Evolutionary conservation across 306 rosid species (phyloP).

Genomic region (Sesbania bispinosa): DNA sequence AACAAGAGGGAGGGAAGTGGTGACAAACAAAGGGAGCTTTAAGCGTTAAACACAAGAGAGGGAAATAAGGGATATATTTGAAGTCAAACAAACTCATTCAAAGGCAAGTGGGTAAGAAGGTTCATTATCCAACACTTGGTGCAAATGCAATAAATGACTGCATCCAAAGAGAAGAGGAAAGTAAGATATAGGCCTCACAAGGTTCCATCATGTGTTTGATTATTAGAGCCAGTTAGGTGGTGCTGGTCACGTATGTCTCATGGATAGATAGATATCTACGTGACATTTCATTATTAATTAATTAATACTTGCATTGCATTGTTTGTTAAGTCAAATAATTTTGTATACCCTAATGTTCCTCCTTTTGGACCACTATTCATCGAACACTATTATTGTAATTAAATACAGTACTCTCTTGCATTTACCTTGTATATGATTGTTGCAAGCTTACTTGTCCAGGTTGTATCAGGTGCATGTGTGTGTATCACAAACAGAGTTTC

Average conservation of each 20-base stretch:
- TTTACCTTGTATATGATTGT: not conserved
- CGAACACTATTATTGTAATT: not conserved
- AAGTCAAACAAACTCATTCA: conserved; percentile 33
- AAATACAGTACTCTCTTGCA: conserved; percentile 19
- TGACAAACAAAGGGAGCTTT: conserved; percentile 28
- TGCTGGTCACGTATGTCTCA: conserved; percentile 67
- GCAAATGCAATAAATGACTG: conserved; percentile 31
- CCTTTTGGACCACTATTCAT: conserved; percentile 10
- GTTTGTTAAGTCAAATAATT: conserved; percentile 31
- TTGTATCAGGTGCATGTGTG: not conserved
- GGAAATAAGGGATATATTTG: conserved; percentile 13
- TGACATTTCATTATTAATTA: conserved; percentile 25
- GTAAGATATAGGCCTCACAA: conserved; percentile 55
- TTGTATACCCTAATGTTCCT: conserved; percentile 20
- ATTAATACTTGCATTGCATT: not conserved
- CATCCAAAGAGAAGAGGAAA: conserved; percentile 21
- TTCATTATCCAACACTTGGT: not conserved
- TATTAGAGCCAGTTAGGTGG: conserved; percentile 54
- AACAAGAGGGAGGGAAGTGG: conserved; percentile 26
- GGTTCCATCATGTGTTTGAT: conserved; percentile 52
- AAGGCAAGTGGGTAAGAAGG: conserved; percentile 32
- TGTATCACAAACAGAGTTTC: too few species aligned
- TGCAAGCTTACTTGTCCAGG: not conserved
- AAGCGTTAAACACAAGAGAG: conserved; percentile 54
- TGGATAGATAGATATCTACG: conserved; percentile 42